Conservation (phyloP, 768 basidiomycete genomes). For the Psilocybe cubensis region DNA sequence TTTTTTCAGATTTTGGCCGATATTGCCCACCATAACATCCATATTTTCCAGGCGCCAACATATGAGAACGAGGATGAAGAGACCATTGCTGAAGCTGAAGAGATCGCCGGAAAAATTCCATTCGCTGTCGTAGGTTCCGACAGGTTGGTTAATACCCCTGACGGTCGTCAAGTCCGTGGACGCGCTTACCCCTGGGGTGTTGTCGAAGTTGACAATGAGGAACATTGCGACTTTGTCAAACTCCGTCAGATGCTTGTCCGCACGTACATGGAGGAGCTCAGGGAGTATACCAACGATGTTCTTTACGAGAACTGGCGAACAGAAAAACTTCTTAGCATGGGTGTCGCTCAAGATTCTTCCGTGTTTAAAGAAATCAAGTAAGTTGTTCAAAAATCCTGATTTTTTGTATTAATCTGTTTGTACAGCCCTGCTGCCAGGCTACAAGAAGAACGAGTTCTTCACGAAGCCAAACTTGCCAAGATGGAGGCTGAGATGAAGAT, state of each 20-base stretch:
- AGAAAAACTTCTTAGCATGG: conserved; percentile 96
- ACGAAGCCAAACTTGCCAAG: conserved; percentile 97
- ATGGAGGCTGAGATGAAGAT: conserved; percentile 99
- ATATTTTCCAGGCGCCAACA: conserved; percentile 96
- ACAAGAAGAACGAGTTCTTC: conserved; percentile 94
- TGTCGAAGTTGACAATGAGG: conserved; percentile 99
- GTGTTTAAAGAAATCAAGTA: conserved; percentile 99
- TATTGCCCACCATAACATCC: conserved; percentile 93
- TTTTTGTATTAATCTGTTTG: conserved; percentile 8
- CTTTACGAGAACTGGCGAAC: conserved; percentile 99
- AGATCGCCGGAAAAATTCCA: conserved; percentile 97
- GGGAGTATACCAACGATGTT: conserved; percentile 95
- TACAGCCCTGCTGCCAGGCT: conserved; percentile 91
- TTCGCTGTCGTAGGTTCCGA: conserved; percentile 98
- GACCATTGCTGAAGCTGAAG: conserved; percentile 95
- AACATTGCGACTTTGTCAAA: conserved; percentile 99
- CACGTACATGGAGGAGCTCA: conserved; percentile 98
- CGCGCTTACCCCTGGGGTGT: conserved; percentile 98
- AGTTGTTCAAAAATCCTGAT: conserved; percentile 31
- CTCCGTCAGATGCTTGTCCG: conserved; percentile 99
- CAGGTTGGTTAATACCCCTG: conserved; percentile 75
- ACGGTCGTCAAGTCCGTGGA: conserved; percentile 92
- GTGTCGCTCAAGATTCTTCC: conserved; percentile 94
- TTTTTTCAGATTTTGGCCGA: conserved; percentile 79
- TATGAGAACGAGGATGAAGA: conserved; percentile 99